Evolutionary conservation across 2,329 filamentous ascomycete species (phyloP).

Genomic region (Nemania sp.): DNA sequence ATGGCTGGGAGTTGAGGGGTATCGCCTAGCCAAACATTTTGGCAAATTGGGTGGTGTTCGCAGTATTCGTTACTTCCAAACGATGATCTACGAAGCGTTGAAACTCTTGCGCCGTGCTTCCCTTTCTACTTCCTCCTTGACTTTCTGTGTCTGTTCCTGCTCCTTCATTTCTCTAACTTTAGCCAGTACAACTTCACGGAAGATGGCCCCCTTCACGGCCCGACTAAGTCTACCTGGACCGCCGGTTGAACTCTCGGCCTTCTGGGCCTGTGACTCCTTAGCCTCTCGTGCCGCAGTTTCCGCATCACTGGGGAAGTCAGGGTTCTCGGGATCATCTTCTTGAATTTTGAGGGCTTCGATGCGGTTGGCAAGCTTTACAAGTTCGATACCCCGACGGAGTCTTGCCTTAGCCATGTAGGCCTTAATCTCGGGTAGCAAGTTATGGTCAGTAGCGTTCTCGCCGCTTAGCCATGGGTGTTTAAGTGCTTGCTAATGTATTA

Average conservation of each 20-base stretch:
- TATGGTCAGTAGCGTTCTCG: conserved; percentile 92
- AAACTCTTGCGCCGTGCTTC: conserved; percentile 58
- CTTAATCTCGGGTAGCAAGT: conserved; percentile 96
- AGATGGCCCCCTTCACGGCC: conserved; percentile 77
- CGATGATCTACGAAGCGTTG: conserved; percentile 40
- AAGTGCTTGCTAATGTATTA: conserved; percentile 72
- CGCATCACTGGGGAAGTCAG: conserved; percentile 75
- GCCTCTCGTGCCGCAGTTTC: conserved; percentile 65
- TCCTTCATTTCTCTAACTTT: conserved; percentile 95
- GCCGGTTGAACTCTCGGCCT: conserved; percentile 51
- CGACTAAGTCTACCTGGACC: conserved; percentile 60
- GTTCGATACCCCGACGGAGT: conserved; percentile 91
- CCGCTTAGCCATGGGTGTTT: conserved; percentile 90
- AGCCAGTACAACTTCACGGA: conserved; percentile 92
- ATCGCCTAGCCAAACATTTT: not conserved
- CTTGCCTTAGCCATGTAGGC: conserved; percentile 92
- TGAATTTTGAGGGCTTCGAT: conserved; percentile 95
- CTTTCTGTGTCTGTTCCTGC: conserved; percentile 78
- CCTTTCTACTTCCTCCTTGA: conserved; percentile 69
- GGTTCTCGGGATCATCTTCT: conserved; percentile 83
- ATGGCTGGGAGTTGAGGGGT: not conserved
- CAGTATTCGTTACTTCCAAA: not conserved
- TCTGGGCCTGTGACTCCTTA: conserved; percentile 51
- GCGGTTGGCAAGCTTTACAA: conserved; percentile 94
- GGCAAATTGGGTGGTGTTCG: not conserved